phyloP scores from a whole-genome alignment of 768 basidiomycete genomes.

The Leccinum variicolor region DNA sequence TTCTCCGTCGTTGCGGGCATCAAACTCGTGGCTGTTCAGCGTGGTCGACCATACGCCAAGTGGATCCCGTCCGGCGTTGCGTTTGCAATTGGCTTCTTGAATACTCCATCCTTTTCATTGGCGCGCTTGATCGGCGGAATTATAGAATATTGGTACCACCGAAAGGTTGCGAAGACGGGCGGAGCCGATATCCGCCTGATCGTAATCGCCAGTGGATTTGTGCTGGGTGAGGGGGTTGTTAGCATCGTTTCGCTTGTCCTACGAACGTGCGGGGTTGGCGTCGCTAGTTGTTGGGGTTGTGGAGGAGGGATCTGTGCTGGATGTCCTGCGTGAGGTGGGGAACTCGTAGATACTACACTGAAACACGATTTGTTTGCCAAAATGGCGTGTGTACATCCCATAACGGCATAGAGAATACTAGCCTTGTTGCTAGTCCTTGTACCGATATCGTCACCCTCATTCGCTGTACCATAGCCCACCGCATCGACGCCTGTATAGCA shows the following conservation, averaged over 20 bases:
- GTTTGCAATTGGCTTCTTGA: conserved; percentile 94
- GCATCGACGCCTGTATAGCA: conserved; percentile 22
- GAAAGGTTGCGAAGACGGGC: conserved; percentile 44
- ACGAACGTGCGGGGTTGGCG: conserved; percentile 70
- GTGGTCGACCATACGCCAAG: conserved; percentile 52
- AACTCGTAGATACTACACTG: neutral
- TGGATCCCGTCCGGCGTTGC: conserved; percentile 93
- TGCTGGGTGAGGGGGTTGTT: conserved; percentile 90
- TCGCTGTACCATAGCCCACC: neutral
- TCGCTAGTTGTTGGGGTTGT: conserved; percentile 87
- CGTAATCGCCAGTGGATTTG: conserved; percentile 91
- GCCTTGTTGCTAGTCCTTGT: neutral
- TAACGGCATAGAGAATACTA: conserved; percentile 5
- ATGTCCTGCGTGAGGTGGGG: conserved; percentile 44
- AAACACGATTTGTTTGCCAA: neutral
- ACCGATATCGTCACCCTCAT: conserved; percentile 1
- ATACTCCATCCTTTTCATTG: conserved; percentile 92
- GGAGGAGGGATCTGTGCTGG: conserved; percentile 68
- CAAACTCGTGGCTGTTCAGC: conserved; percentile 57
- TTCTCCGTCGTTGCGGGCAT: conserved; percentile 66
- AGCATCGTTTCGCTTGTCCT: conserved; percentile 77
- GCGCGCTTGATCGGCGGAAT: conserved; percentile 88
- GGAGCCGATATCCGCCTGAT: conserved; percentile 70
- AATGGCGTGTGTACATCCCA: conserved; percentile 5
- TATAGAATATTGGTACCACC: conserved; percentile 69